phyloP scores from a whole-genome alignment of 2,329 filamentous ascomycete genomes.

The Venturia aucupariae region DNA sequence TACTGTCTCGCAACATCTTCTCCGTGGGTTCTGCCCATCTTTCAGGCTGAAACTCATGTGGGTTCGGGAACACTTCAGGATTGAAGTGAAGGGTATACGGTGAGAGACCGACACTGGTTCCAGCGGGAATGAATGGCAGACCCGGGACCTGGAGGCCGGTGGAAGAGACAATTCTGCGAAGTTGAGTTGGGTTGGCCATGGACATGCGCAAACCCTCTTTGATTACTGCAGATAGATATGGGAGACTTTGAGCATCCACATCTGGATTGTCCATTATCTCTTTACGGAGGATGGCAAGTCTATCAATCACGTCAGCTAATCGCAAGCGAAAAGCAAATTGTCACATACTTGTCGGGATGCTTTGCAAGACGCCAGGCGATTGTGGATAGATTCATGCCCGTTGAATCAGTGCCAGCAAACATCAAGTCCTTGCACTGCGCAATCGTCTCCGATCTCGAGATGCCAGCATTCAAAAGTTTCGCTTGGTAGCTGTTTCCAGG shows the following conservation, averaged over 20 bases:
- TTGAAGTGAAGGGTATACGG: conserved; percentile 40
- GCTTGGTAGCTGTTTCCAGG: conserved; percentile 36
- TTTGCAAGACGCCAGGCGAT: conserved; percentile 38
- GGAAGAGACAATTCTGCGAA: conserved; percentile 36
- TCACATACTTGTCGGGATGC: conserved; percentile 32
- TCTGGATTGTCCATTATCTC: conserved; percentile 12
- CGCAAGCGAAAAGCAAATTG: neutral
- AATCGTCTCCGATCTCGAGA: conserved; percentile 36
- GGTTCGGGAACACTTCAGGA: conserved; percentile 33
- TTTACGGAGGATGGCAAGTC: neutral
- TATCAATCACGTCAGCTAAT: neutral
- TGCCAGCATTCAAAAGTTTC: conserved; percentile 36
- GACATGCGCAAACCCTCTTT: conserved; percentile 42
- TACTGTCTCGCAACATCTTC: conserved; percentile 35
- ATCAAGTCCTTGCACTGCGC: conserved; percentile 46
- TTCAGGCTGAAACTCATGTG: conserved; percentile 37
- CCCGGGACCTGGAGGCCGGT: conserved; percentile 27
- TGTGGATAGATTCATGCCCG: conserved; percentile 42
- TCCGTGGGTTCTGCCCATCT: conserved; percentile 36
- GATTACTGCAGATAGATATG: conserved; percentile 41
- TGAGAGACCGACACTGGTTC: conserved; percentile 38
- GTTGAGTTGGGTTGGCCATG: conserved; percentile 42
- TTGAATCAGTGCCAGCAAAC: conserved; percentile 47
- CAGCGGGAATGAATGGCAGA: conserved; percentile 31
- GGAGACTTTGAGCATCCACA: conserved; percentile 28